Percentiles rank a stretch among this genome's conserved stretches.
phyloP scores from a whole-genome alignment of 768 basidiomycete species.

The Floccularia luteovirens region DNA sequence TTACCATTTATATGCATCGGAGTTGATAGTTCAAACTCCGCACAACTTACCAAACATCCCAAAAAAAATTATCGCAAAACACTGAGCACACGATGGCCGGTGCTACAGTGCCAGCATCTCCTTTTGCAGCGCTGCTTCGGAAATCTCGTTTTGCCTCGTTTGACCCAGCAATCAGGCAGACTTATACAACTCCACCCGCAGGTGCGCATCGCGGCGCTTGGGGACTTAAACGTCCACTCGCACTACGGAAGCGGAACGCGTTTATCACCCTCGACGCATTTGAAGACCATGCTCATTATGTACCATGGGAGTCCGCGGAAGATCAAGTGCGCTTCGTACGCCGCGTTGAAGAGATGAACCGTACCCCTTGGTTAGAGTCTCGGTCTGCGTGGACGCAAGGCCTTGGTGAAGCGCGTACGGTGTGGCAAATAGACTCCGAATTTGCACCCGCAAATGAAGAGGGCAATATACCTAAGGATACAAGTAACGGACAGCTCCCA shows the following conservation, averaged over 20 bases:
- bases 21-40: conserved; percentile 14
- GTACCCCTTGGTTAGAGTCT: conserved; percentile 20
- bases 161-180: conserved; percentile 70
- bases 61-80: not conserved
- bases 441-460: conserved; percentile 18
- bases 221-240: conserved; percentile 79
- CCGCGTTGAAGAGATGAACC: conserved; percentile 57
- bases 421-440: conserved; percentile 40
- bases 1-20: conserved; percentile 20
- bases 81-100: not conserved
- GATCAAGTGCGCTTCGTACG: conserved; percentile 59
- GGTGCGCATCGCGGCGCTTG: conserved; percentile 74
- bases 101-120: conserved; percentile 38
- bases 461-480: not conserved
- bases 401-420: conserved; percentile 25
- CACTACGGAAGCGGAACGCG: conserved; percentile 54
- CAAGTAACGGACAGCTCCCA: no score
- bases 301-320: conserved; percentile 69
- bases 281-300: conserved; percentile 69
- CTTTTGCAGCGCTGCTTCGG: conserved; percentile 71
- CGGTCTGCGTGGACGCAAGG: conserved; percentile 27
- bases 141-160: conserved; percentile 78
- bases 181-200: conserved; percentile 65
- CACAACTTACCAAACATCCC: not conserved
- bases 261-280: conserved; percentile 60